These are phyloP conservation scores for Galeopsis tetrahit DNA, from an alignment of 257 asterid genomes.

Conservation along the genomic window DNA sequence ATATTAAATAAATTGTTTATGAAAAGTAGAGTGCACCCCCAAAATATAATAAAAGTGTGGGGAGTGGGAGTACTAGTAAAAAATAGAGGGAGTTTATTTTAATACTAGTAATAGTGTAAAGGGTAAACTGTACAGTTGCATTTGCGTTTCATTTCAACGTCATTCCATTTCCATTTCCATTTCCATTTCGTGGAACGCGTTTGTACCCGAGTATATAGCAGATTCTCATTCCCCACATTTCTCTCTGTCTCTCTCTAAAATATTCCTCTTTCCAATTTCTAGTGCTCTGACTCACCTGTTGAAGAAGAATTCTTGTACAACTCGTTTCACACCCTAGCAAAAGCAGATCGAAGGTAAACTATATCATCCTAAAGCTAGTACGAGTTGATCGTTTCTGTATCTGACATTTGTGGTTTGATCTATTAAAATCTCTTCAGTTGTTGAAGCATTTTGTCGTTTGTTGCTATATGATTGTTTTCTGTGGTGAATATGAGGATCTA, in stretches of 20 bases:
- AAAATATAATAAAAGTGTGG: no score
- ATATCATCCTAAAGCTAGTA: neutral
- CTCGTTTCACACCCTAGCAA: constrained; percentile 20
- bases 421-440: constrained; percentile 9
- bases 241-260: constrained; percentile 24
- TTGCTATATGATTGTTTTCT: neutral
- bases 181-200: constrained; percentile 5
- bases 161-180: constrained; percentile 35
- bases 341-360: constrained; percentile 36
- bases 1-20: no score
- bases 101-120: no score
- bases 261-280: constrained; percentile 21
- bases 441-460: neutral
- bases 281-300: neutral
- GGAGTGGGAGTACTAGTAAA: no score
- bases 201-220: constrained; percentile 24
- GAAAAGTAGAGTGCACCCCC: no score
- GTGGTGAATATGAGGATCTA: neutral
- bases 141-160: constrained; percentile 36
- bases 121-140: neutral
- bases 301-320: neutral
- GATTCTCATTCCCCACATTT: constrained; percentile 25
- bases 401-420: neutral
- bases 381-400: constrained; percentile 9
- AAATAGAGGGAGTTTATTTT: no score